Evolutionary conservation across 129 eudicot species (phyloP).

Genomic region (Heracleum sosnowskyi): DNA sequence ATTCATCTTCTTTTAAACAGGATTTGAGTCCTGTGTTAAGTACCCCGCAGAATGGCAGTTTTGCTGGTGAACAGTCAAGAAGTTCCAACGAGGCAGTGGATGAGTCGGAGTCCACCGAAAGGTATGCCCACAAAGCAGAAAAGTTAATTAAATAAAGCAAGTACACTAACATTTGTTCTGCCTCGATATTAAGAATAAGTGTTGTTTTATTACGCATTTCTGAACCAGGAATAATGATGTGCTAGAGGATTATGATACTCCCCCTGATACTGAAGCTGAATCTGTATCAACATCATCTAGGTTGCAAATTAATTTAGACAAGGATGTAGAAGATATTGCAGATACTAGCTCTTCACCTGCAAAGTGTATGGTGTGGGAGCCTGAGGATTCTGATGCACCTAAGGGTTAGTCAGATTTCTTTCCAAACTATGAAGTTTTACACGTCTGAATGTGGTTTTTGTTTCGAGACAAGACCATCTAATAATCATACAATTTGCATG

Average conservation of each 20-base stretch:
- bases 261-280: constrained; percentile 33
- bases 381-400: constrained; percentile 74
- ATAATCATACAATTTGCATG: background rate
- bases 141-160: background rate
- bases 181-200: background rate
- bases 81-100: constrained; percentile 31
- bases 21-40: constrained; percentile 46
- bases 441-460: background rate
- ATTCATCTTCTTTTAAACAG: constrained; percentile 26
- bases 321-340: constrained; percentile 26
- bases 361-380: constrained; percentile 42
- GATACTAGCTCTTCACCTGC: constrained; percentile 50
- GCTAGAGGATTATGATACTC: constrained; percentile 35
- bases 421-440: background rate
- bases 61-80: constrained; percentile 34
- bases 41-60: constrained; percentile 47
- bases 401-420: constrained; percentile 35
- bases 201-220: constrained; percentile 19
- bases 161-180: background rate
- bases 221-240: constrained; percentile 42
- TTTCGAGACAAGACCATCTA: background rate
- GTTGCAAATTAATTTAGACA: constrained; percentile 36
- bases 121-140: constrained; percentile 29
- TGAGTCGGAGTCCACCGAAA: constrained; percentile 35
- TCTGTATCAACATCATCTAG: constrained; percentile 30